Evolutionary conservation across 169 alveolate genomes (phyloP), one percentile per base, ranked within the genome.

Genomic region (Plasmodium cynomolgi): DNA sequence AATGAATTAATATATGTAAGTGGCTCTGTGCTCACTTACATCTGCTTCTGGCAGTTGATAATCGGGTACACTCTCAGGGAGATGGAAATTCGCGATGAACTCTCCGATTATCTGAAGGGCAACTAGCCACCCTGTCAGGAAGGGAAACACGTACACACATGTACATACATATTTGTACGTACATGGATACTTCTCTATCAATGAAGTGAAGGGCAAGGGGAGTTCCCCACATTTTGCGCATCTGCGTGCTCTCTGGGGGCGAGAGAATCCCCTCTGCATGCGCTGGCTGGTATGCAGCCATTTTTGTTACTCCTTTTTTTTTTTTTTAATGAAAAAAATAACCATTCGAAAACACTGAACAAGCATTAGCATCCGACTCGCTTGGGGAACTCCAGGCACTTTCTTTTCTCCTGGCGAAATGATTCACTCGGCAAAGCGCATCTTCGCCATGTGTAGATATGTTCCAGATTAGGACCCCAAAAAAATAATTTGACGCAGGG

Each of bases 31-130:
- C 68, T 96, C 26, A 97, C 96, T 50, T 98, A 97, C 83, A 93
- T 97, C 77, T 97, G 98, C 75, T 92, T 97, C 92, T 97, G 98
- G 98, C 98, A 97, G 79, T 93, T 97, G 71, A 98, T 98, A 68
- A 91, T 96, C 68, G 98, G 98, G 29, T 97, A 97, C 92, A 96
- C 97, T 73, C 81, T 97, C 13, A 33, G 98, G 75, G 97, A 97
- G 44, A 95, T 92, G 91, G 98, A 97, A 86, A 96, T 97, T 23
- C 92, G 95, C 31, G 92, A 95, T 44, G 96, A 95, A 44, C 85
- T 95, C 29, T 94, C 95, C 79, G 95, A 92, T 68, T 94, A 95
- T 44, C 68, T 94, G 9, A 71, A 80, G 74, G 93, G 84, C 54
- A 54, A 7, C 29, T 73, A 77, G 77, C 13, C 11, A 17, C 50